Base-by-base conservation (phyloP, 2,329 filamentous ascomycete genomes). In the Neonectria hederae region DNA sequence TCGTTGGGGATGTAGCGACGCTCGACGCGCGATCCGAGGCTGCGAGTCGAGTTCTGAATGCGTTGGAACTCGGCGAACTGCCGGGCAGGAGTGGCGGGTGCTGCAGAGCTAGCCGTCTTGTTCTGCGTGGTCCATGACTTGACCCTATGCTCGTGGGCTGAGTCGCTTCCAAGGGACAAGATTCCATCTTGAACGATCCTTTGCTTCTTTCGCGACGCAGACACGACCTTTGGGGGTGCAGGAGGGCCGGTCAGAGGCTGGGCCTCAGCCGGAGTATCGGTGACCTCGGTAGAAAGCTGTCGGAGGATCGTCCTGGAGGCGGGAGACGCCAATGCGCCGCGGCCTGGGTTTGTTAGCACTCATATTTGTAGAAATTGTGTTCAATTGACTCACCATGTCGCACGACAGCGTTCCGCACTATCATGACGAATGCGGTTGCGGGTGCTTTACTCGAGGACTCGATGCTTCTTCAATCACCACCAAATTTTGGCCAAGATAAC, bases 1-100 rank as follows among this genome's bases (percentile, higher is more conserved):
- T 87, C 82, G 69, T 86, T 83, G 4, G 92, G 91, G 65, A 86
- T 78, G 80, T 95, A 94, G 63, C 86, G 83, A 45, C 82, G 81
- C 60, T 82, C 76, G 9, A 88, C 77, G 1, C 71, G 32, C 8
- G 85, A 82, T 8, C 88, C 88, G 2, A 89, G 69, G n/a, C 69
- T 75, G 13, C 77, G 74, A 6, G 86, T 86, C 60, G 80, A 75
- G 48, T 75, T 74, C 71, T 83, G 78, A 40, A 80, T 78, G 32
- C 76, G 72, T 59, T 74, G 66, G 64, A 80, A 81, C 62, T 78
- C 74, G 48, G 71, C 72, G 65, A 75, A 82, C 70, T 87, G 79
- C 68, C 80, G 71, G 56, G 74, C 72, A 11, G 79, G 79, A 22
- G 77, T 74, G 13, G 79, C 66, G 60, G 75, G 80, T 53, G 80